Conservation (phyloP, 2,329 filamentous ascomycete species). For the Fusarium sp. region DNA sequence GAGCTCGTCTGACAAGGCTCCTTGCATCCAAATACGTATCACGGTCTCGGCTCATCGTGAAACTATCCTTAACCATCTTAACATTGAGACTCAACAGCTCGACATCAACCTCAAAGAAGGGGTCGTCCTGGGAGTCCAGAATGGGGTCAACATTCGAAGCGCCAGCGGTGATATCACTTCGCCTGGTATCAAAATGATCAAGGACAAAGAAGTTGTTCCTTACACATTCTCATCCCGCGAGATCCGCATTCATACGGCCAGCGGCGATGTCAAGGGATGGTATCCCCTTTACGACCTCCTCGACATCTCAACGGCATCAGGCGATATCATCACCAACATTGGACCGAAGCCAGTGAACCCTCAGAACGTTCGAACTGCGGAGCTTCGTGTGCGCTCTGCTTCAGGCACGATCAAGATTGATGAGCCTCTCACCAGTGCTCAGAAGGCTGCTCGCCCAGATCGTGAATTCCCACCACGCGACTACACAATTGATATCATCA, state of each 20-base stretch:
- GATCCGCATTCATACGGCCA: constrained; percentile 53
- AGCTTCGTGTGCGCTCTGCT: constrained; percentile 51
- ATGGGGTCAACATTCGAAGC: constrained; percentile 46
- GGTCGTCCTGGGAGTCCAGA: constrained; percentile 47
- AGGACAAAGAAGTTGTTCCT: constrained; percentile 37
- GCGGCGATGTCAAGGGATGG: constrained; percentile 55
- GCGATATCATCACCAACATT: constrained; percentile 52
- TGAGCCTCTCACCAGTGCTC: constrained; percentile 49
- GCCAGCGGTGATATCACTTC: constrained; percentile 51
- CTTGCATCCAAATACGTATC: constrained; percentile 58
- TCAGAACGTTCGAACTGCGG: constrained; percentile 49
- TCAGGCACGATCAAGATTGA: constrained; percentile 54
- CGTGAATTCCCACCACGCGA: constrained; percentile 54
- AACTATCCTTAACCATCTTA: constrained; percentile 49
- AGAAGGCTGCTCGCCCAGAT: constrained; percentile 24
- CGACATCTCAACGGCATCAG: constrained; percentile 54
- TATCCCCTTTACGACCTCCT: constrained; percentile 62
- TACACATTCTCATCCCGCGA: constrained; percentile 55
- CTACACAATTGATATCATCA: constrained; percentile 55
- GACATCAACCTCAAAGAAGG: constrained; percentile 52
- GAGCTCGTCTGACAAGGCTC: constrained; percentile 36
- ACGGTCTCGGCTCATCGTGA: constrained; percentile 57
- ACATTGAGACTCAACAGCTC: constrained; percentile 50
- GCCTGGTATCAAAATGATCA: constrained; percentile 40
- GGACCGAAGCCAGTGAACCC: constrained; percentile 50